A percentile compares a stretch with the other conserved stretches of the same genome.
These are phyloP conservation scores for Cladorrhinum sp. DNA, from an alignment of 2,329 filamentous ascomycete species.

Conservation along the genomic window DNA sequence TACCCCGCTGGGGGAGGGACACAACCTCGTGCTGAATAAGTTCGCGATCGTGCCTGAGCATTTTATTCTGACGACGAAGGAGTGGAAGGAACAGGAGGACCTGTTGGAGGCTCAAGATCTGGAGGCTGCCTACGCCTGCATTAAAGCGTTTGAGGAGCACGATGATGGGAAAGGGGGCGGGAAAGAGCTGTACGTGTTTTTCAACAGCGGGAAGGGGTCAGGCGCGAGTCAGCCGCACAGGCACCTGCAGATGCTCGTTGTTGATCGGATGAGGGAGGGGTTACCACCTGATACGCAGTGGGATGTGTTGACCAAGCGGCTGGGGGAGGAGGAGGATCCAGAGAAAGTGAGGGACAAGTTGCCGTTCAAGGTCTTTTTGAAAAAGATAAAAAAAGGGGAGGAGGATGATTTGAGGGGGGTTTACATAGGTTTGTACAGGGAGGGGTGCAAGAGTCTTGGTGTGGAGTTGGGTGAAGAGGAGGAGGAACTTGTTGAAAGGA, in stretches of 20 bases:
- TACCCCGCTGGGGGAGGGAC: slow-evolving; percentile 48
- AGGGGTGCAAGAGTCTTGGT: slow-evolving; percentile 40
- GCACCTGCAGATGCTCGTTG: slow-evolving; percentile 68
- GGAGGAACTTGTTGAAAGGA: too few relatives aligned
- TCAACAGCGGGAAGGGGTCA: slow-evolving; percentile 66
- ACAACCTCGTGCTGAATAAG: slow-evolving; percentile 71
- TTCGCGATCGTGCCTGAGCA: slow-evolving; percentile 69
- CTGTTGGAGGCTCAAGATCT: slow-evolving; percentile 60
- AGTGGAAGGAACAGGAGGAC: slow-evolving; percentile 62
- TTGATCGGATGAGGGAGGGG: slow-evolving; percentile 59
- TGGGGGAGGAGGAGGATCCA: slow-evolving; percentile 31
- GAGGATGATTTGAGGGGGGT: slow-evolving; percentile 36
- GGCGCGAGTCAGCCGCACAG: slow-evolving; percentile 70
- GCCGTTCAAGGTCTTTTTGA: slow-evolving; percentile 47
- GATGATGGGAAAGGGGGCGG: slow-evolving; percentile 16
- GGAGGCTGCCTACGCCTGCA: slow-evolving; percentile 58
- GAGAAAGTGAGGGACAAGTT: slow-evolving; percentile 22
- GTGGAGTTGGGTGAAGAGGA: slow-evolving; percentile 25
- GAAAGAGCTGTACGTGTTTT: slow-evolving; percentile 59
- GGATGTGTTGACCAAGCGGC: slow-evolving; percentile 46
- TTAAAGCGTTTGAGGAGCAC: slow-evolving; percentile 50
- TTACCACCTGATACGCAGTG: slow-evolving; percentile 40
- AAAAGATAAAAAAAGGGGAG: slow-evolving; percentile 22
- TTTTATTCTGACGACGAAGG: slow-evolving; percentile 67
- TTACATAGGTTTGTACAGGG: slow-evolving; percentile 49